phyloP scores from a whole-genome alignment of 2,329 filamentous ascomycete genomes.

The Colletotrichum euphorbiae region DNA sequence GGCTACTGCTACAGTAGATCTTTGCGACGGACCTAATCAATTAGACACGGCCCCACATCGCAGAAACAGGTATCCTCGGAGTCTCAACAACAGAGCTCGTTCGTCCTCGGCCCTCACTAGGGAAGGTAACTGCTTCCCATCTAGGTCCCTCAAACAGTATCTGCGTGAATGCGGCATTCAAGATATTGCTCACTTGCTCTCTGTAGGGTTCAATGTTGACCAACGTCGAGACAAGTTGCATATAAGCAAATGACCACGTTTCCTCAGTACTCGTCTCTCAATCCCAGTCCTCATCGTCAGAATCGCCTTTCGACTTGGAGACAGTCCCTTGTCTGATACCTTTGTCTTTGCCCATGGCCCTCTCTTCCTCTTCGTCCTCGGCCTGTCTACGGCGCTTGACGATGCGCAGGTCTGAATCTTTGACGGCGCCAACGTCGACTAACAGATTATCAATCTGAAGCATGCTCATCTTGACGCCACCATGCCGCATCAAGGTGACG shows the following conservation, averaged over 20 bases:
- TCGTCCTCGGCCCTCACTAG: too few relatives aligned
- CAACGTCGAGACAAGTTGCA: too few relatives aligned
- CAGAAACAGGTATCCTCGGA: background rate
- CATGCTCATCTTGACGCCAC: slow-evolving; percentile 77
- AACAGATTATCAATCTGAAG: slow-evolving; percentile 84
- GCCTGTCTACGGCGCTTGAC: slow-evolving; percentile 70
- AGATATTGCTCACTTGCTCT: too few relatives aligned
- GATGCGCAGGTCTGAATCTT: slow-evolving; percentile 82
- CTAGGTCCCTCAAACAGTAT: too few relatives aligned
- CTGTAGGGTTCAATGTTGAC: too few relatives aligned
- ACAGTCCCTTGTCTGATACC: slow-evolving; percentile 64
- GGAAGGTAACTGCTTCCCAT: too few relatives aligned
- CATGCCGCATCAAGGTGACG: slow-evolving; percentile 86
- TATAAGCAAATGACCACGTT: background rate
- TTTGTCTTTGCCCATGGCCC: slow-evolving; percentile 60
- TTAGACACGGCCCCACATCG: background rate
- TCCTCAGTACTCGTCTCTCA: slow-evolving; percentile 49
- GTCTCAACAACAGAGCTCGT: too few relatives aligned
- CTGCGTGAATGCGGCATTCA: too few relatives aligned
- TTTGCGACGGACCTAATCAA: background rate
- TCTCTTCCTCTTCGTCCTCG: slow-evolving; percentile 71
- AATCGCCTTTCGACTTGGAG: slow-evolving; percentile 53
- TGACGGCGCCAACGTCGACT: slow-evolving; percentile 83
- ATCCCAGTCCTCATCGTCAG: slow-evolving; percentile 72
- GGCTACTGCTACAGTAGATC: background rate